phyloP scores from a whole-genome alignment of 1,284 basidiomycete species.

The Gymnopus androsaceus region DNA sequence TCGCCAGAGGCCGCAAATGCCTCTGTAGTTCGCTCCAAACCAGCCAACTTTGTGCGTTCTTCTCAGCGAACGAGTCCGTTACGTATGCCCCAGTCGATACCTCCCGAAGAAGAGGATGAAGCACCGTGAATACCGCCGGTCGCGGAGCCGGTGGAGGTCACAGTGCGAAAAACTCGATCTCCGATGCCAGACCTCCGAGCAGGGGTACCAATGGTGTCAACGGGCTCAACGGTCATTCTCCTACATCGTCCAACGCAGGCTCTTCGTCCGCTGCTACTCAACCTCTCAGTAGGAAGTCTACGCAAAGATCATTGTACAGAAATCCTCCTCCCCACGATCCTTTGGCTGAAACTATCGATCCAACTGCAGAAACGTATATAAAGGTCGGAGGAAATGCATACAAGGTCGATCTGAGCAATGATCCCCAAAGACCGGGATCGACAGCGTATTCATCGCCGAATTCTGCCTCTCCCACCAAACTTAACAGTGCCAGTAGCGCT shows the following conservation, averaged over 20 bases:
- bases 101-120: conserved; percentile 28
- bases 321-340: conserved; percentile 41
- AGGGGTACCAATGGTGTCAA: conserved; percentile 18
- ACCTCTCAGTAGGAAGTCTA: conserved; percentile 18
- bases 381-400: conserved; percentile 68
- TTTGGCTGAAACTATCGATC: conserved; percentile 58
- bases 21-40: conserved; percentile 43
- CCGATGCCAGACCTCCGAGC: conserved; percentile 30
- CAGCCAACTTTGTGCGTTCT: conserved; percentile 60
- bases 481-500: conserved; percentile 17
- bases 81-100: conserved; percentile 6
- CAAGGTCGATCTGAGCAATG: conserved; percentile 62
- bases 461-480: conserved; percentile 11
- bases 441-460: conserved; percentile 13
- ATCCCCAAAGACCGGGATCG: conserved; percentile 58
- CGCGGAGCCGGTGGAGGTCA: conserved; percentile 57
- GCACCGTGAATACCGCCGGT: conserved; percentile 62
- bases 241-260: conserved; percentile 1
- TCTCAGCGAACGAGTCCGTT: conserved; percentile 45
- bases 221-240: conserved; percentile 6
- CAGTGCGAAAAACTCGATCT: conserved; percentile 30
- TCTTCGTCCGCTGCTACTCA: conserved; percentile 5
- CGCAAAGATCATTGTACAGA: conserved; percentile 22
- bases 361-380: conserved; percentile 62
- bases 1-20: conserved; percentile 62